These are phyloP conservation scores for Penicillium rolfsii DNA, from an alignment of 2,329 filamentous ascomycete species.

Conservation along the genomic window DNA sequence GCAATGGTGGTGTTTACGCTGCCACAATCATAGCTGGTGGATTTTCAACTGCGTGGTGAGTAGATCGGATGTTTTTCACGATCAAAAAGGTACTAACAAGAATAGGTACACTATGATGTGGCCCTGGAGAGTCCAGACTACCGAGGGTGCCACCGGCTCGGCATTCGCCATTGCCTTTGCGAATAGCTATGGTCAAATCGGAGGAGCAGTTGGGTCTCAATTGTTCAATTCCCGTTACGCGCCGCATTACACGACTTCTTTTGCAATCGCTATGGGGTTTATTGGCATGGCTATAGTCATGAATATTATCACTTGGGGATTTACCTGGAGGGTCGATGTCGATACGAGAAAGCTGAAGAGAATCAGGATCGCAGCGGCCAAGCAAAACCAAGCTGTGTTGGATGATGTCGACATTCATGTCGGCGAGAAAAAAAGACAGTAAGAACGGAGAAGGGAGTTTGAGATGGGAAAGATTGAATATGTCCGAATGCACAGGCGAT, in stretches of 20 bases:
- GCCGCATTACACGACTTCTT: constrained; percentile 21
- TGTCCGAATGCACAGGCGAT: background rate
- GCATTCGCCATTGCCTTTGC: constrained; percentile 24
- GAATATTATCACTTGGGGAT: constrained; percentile 19
- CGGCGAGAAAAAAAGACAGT: background rate
- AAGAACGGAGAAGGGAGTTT: background rate
- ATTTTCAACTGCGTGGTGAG: background rate
- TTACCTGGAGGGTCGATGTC: constrained; percentile 17
- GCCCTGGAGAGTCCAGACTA: background rate
- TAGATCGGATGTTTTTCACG: background rate
- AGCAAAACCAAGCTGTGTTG: constrained; percentile 6
- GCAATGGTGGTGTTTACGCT: background rate
- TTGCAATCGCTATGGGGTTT: constrained; percentile 24
- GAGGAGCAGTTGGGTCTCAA: constrained; percentile 23
- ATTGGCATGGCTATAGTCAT: constrained; percentile 20
- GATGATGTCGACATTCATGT: constrained; percentile 10
- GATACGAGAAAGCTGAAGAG: constrained; percentile 19
- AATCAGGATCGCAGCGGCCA: constrained; percentile 9
- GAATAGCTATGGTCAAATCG: constrained; percentile 28
- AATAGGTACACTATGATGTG: constrained; percentile 8
- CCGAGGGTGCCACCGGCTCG: background rate
- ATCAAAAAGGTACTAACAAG: background rate
- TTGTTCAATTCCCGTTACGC: constrained; percentile 25
- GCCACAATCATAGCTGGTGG: background rate
- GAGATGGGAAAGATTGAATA: background rate